Base-by-base conservation (phyloP, 306 rosid genomes). In the barrel medic (Medicago truncatula) region DNA sequence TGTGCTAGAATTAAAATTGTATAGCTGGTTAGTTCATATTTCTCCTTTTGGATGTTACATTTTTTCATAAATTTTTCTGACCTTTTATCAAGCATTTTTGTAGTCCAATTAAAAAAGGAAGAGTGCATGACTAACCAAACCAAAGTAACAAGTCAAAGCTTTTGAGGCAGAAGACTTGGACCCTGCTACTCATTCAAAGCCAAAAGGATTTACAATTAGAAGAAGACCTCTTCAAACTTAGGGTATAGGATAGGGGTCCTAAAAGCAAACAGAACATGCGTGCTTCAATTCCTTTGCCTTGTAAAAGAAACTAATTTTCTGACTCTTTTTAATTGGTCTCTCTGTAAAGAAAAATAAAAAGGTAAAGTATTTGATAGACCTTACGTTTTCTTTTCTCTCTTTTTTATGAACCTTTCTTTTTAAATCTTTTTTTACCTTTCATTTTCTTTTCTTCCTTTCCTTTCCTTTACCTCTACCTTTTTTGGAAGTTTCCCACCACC, bases 401-500 rank as follows among this genome's bases (percentile, higher is more conserved):
- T 59, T 75, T 81, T 78, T 73, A 70, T 79, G 70, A 71, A n/a
- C 75, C 78, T 80, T 86, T 76, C 66, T 76, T 85, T 88, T 85
- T 86, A 15, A 78, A 77, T 81, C 84, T 79, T 83, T 76, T 64
- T 73, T 80, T 81, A 69, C 58, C 78, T 78, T 78, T 81, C 75
- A 21, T 80, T 82, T 78, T 60, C 75, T 56, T 75, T 75, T 13
- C 60, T 28, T 34, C 80, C 62, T 74, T 82, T 77, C 76, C 75
- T 61, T 79, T 73, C 76, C 74, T 71, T 18, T 34, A 15, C 69
- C 43, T 76, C 58, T 11, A 17, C 68, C 89, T 89, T 88, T 88
- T 89, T 91, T 86, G 94, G 96, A 91, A 89, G 91, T 85, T 88
- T 93, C 92, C 88, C 84, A 71, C 83, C 85, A 84, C 84, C 89